These are phyloP conservation scores for Linnemannia exigua DNA, from an alignment of 192 early-diverging fungal species.

Conservation along the genomic window DNA sequence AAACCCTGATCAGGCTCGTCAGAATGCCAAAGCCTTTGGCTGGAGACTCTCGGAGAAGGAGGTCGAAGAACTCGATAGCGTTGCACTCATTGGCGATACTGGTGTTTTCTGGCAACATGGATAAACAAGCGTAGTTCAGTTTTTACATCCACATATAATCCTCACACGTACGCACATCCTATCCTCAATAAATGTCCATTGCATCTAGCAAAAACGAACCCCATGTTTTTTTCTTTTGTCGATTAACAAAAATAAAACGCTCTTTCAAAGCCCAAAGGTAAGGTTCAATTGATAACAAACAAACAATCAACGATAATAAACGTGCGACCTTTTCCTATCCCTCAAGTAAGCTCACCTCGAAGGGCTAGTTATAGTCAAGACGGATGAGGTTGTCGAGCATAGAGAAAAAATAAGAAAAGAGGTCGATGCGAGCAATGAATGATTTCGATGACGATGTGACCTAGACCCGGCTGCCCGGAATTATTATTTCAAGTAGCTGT, in stretches of 20 bases:
- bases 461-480: background rate
- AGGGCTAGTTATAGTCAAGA: too few relatives aligned
- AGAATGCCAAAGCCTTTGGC: slow-evolving; percentile 60
- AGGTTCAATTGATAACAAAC: background rate
- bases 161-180: too few relatives aligned
- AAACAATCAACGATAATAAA: background rate
- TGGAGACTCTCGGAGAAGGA: slow-evolving; percentile 60
- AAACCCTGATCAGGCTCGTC: slow-evolving; percentile 59
- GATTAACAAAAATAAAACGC: background rate
- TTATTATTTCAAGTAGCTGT: background rate
- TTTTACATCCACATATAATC: background rate
- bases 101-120: slow-evolving; percentile 62
- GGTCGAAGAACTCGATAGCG: slow-evolving; percentile 55
- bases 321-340: background rate
- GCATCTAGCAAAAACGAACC: background rate
- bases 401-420: too few relatives aligned
- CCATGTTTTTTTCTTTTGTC: background rate
- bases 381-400: too few relatives aligned
- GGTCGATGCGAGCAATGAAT: too few relatives aligned
- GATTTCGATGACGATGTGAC: too few relatives aligned
- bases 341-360: too few relatives aligned
- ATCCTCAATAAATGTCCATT: too few relatives aligned
- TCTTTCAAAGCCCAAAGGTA: background rate
- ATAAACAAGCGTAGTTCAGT: slow-evolving; percentile 18
- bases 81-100: slow-evolving; percentile 47